These are phyloP conservation scores for Mariannaea elegans DNA, from an alignment of 2,329 filamentous ascomycete genomes.

Conservation along the genomic window DNA sequence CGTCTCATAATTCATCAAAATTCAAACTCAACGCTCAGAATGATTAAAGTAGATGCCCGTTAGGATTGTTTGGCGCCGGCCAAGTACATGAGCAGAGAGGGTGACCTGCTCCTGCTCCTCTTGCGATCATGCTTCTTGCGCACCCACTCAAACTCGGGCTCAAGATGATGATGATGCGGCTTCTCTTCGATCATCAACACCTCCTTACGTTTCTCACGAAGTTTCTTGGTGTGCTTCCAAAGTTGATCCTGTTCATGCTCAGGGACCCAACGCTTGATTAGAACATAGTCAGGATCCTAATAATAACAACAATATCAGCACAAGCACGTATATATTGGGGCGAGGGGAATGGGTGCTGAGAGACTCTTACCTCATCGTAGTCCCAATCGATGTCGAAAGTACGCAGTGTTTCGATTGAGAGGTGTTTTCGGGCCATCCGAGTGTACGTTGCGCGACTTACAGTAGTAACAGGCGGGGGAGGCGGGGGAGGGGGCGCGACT, in stretches of 20 bases:
- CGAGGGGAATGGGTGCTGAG: background rate
- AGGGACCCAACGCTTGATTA: constrained; percentile 78
- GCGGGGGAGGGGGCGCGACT: background rate
- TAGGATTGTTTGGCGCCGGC: constrained; percentile 61
- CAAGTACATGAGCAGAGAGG: constrained; percentile 65
- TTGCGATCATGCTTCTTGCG: constrained; percentile 64
- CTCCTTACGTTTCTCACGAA: constrained; percentile 65
- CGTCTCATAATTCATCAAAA: constrained; percentile 27
- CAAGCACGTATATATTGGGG: background rate
- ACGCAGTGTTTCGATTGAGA: constrained; percentile 69
- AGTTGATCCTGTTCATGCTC: constrained; percentile 76
- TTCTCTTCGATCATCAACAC: constrained; percentile 59
- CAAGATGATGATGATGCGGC: constrained; percentile 49
- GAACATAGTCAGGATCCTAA: constrained; percentile 73
- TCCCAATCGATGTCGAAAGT: constrained; percentile 66
- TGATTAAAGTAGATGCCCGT: too few species aligned
- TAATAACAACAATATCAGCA: constrained; percentile 42
- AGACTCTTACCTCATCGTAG: constrained; percentile 60
- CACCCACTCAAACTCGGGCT: constrained; percentile 63
- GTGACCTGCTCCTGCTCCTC: constrained; percentile 67
- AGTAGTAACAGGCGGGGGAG: background rate
- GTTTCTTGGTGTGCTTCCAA: constrained; percentile 73
- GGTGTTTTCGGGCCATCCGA: constrained; percentile 68
- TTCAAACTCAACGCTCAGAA: constrained; percentile 14
- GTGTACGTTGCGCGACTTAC: constrained; percentile 64